A percentile compares a stretch with the other conserved stretches of the same genome.
Evolutionary conservation across 129 eudicot species (phyloP).

Genomic region (carrot (Daucus carota)): DNA sequence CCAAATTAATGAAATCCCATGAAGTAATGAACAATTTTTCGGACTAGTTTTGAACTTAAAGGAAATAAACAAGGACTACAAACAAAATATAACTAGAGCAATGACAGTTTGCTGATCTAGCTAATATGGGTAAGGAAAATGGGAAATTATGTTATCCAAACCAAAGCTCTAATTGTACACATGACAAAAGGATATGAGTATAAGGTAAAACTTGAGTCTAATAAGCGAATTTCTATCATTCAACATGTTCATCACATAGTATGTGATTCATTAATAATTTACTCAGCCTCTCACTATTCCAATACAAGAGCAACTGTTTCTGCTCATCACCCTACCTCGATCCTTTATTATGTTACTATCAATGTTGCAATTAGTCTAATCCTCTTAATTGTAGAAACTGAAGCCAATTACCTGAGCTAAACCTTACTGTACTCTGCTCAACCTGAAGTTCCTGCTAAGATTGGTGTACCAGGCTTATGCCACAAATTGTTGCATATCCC

Average conservation of each 20-base stretch:
- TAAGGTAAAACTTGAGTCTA: background rate
- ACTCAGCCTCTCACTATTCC: background rate
- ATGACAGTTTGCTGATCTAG: background rate
- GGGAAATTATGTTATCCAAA: background rate
- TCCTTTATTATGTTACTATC: too few relatives aligned
- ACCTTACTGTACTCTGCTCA: too few relatives aligned
- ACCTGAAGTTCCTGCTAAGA: too few relatives aligned
- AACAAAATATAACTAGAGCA: background rate
- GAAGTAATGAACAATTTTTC: background rate
- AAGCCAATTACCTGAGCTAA: too few relatives aligned
- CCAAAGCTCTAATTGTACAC: background rate
- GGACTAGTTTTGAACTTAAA: background rate
- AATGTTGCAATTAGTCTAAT: too few relatives aligned
- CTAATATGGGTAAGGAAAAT: background rate
- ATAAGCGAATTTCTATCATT: background rate
- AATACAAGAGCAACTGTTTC: background rate
- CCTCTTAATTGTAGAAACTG: too few relatives aligned
- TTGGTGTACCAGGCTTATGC: too few relatives aligned
- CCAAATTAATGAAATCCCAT: constrained; percentile 18
- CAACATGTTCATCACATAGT: background rate
- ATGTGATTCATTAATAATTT: background rate
- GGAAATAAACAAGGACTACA: background rate
- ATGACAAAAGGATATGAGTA: background rate
- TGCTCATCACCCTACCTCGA: background rate
- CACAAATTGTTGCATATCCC: too few relatives aligned